Conservation (phyloP, 78 protist genomes). For the Pelomyxa schiedti region DNA sequence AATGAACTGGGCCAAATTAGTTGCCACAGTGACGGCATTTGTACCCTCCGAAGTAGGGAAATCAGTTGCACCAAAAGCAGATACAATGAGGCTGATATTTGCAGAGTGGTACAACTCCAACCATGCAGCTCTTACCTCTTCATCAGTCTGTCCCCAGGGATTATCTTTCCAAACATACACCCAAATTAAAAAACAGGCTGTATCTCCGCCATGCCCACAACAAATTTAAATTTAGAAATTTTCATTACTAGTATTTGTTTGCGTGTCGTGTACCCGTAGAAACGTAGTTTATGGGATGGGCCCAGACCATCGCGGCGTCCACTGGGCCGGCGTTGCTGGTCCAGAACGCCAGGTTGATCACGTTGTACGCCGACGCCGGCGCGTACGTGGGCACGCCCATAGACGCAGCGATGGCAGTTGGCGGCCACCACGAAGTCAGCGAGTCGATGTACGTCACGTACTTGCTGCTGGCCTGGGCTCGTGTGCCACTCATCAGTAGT, state of each 20-base stretch:
- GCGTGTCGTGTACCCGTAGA: no score
- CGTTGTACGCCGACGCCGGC: background rate
- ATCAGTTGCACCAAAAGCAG: conserved; percentile 16
- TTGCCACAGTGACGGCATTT: conserved; percentile 2
- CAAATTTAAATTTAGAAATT: no score
- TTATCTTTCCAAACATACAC: no score
- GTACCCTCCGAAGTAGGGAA: conserved; percentile 13
- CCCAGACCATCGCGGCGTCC: background rate
- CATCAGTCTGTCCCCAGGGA: background rate
- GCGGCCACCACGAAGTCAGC: background rate
- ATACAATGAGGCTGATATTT: no score
- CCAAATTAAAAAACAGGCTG: no score
- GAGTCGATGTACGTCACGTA: background rate
- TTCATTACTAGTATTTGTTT: no score
- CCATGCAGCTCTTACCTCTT: no score
- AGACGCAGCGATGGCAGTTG: background rate
- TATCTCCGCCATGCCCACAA: no score
- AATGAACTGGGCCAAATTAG: conserved; percentile 1
- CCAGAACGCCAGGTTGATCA: background rate
- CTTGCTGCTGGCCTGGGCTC: no score
- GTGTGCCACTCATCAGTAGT: no score
- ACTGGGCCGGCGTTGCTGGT: background rate
- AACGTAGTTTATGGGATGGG: background rate
- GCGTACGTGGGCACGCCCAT: background rate
- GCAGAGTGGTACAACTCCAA: no score